Conservation (phyloP, 176 grass and related monocot genomes). For the Puya raimondii region DNA sequence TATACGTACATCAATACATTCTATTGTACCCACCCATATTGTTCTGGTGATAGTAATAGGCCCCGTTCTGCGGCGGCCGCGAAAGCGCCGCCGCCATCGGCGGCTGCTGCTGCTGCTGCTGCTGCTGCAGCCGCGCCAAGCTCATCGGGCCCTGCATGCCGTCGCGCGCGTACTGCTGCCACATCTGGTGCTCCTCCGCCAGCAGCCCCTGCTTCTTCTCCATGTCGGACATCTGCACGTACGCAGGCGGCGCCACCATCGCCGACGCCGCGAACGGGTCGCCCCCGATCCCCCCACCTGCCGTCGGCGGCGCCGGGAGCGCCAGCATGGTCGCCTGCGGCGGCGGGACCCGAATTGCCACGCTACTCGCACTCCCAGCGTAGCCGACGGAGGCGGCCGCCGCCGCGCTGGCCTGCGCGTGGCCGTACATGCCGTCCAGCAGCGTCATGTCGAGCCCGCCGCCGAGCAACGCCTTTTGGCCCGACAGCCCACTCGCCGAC, state of each 20-base stretch:
- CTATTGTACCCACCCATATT: not conserved
- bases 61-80: constrained; percentile 15
- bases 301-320: constrained; percentile 29
- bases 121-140: constrained; percentile 33
- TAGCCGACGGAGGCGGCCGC: constrained; percentile 10
- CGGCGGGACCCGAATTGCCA: constrained; percentile 24
- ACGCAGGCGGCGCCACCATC: constrained; percentile 44
- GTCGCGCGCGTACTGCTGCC: constrained; percentile 47
- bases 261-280: constrained; percentile 65
- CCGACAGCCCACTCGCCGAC: constrained; percentile 41
- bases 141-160: constrained; percentile 42
- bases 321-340: constrained; percentile 38
- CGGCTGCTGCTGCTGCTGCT: constrained; percentile 35
- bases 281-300: not conserved
- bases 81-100: constrained; percentile 8
- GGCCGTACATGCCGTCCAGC: constrained; percentile 73
- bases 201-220: constrained; percentile 54
- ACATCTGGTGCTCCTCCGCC: constrained; percentile 45
- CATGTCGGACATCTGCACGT: constrained; percentile 90
- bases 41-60: not conserved
- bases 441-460: constrained; percentile 56
- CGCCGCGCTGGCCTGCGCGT: constrained; percentile 14
- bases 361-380: constrained; percentile 55
- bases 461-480: constrained; percentile 45
- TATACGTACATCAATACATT: not conserved